Percentiles rank a stretch among this genome's conserved stretches.
phyloP scores from a whole-genome alignment of 1,139 yeast species.

The Saccharomycopsis crataegensis region DNA sequence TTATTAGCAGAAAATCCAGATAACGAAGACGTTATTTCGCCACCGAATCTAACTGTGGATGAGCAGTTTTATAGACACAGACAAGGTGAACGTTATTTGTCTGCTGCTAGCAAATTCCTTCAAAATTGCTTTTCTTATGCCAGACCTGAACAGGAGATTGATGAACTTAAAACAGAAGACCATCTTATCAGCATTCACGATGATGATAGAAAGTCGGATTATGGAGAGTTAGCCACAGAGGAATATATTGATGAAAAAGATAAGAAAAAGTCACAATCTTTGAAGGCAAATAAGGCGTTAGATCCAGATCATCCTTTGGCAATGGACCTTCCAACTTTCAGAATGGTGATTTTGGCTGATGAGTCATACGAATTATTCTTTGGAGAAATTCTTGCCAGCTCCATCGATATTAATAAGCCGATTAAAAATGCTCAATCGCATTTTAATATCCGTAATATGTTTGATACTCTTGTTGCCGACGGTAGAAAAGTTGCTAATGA shows the following conservation, averaged over 20 bases:
- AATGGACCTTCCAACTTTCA: slow-evolving; percentile 78
- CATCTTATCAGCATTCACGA: slow-evolving; percentile 30
- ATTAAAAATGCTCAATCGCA: slow-evolving; percentile 44
- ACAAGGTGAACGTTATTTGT: slow-evolving; percentile 74
- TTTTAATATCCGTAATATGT: slow-evolving; percentile 68
- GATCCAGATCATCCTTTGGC: slow-evolving; percentile 73
- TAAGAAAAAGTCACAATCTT: slow-evolving; percentile 32
- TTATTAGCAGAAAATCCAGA: slow-evolving; percentile 26
- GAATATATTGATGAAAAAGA: slow-evolving; percentile 18
- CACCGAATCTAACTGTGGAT: slow-evolving; percentile 54
- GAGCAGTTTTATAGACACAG: slow-evolving; percentile 55
- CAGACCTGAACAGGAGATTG: slow-evolving; percentile 38
- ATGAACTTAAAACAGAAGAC: not conserved
- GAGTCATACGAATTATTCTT: slow-evolving; percentile 87
- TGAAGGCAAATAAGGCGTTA: slow-evolving; percentile 66
- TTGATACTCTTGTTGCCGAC: slow-evolving; percentile 87
- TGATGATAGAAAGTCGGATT: slow-evolving; percentile 28
- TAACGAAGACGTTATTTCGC: slow-evolving; percentile 40
- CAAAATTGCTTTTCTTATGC: slow-evolving; percentile 90
- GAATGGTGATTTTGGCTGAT: slow-evolving; percentile 92
- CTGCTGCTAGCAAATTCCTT: slow-evolving; percentile 82
- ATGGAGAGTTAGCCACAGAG: slow-evolving; percentile 23
- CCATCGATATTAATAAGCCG: slow-evolving; percentile 61
- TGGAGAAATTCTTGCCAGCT: slow-evolving; percentile 52
- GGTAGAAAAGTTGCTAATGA: slow-evolving; percentile 86